Evolutionary conservation across 148 eudicot species (phyloP).

Genomic region (Nepenthes gracilis): DNA sequence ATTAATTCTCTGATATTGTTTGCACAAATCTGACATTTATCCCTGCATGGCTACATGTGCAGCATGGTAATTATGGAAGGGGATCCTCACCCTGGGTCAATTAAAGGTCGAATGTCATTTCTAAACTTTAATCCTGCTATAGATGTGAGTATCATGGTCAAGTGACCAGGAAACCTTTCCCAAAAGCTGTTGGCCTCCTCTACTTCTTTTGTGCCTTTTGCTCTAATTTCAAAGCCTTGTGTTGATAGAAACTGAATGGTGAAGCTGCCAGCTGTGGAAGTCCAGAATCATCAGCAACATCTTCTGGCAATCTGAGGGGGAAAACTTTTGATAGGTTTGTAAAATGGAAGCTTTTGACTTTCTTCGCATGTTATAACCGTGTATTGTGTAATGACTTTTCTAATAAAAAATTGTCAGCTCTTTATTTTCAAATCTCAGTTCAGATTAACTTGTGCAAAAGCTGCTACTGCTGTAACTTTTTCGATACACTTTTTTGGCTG

Average conservation of each 20-base stretch:
- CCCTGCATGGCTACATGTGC: slow-evolving; percentile 8
- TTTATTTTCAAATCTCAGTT: not conserved
- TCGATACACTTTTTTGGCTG: too few species aligned
- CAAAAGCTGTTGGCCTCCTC: not conserved
- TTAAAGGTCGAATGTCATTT: slow-evolving; percentile 89
- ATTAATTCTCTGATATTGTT: too few species aligned
- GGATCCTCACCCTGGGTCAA: slow-evolving; percentile 73
- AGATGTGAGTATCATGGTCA: slow-evolving; percentile 62
- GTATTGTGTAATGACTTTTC: not conserved
- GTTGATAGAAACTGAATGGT: slow-evolving; percentile 56
- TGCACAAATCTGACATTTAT: too few species aligned
- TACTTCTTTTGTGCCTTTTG: slow-evolving; percentile 7
- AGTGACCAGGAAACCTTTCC: slow-evolving; percentile 5
- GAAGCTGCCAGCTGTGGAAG: slow-evolving; percentile 23
- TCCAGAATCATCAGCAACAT: slow-evolving; percentile 36
- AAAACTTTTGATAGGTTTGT: slow-evolving; percentile 30
- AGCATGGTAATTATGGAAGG: slow-evolving; percentile 90
- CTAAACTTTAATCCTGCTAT: slow-evolving; percentile 74
- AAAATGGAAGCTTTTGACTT: not conserved
- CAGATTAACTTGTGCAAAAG: too few species aligned
- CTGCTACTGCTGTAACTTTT: too few species aligned
- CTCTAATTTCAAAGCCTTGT: slow-evolving; percentile 28
- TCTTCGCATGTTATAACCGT: not conserved
- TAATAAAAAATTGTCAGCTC: not conserved
- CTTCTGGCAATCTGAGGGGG: slow-evolving; percentile 30